Evolutionary conservation across 1,284 basidiomycete genomes (phyloP), one percentile per base, ranked within the genome.

Genomic region (Athelia sp.): DNA sequence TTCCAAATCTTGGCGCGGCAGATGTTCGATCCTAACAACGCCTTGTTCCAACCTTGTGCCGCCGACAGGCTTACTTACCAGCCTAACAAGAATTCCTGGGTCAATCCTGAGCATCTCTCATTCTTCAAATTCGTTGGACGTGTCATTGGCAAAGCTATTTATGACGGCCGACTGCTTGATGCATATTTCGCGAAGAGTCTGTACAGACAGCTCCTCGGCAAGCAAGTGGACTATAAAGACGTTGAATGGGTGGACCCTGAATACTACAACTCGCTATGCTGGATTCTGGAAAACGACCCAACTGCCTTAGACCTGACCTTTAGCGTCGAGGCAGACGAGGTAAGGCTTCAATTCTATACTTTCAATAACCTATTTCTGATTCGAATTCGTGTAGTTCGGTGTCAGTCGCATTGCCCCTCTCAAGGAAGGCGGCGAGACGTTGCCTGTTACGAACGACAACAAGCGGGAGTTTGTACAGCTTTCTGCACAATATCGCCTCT

Each of bases 11-110:
- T 99, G 18, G 95, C 96, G 1, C 81, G 94, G 49, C 95, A 98
- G 67, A 99, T 99, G 90, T 98, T 99, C 71, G 94, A 99, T 65
- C 95, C 97, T n/a, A 93, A 97, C 70, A 98, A 99, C 61, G 94
- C 93, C 4, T 79, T 99, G 18, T 99, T 99, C 80, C 93, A 98
- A 64, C 96, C 96, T 10, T 98, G 93, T 63, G 93, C 93, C 0
- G 94, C 93, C 4, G 94, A 98, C 66, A 83, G 85, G 58, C 80
- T 92, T 52, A 98, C 94, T 2, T 98, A 98, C 65, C 94, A 98
- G 67, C 95, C 96, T 4, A 97, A 98, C 74, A 93, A 95, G 61
- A 88, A 93, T 54, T 98, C 94, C 1, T 87, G 85, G 76, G 84
- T 93, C 62, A 98, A 98, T 63, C 90, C 90, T 3, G 93, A 98